Evolutionary conservation across 2,329 filamentous ascomycete species (phyloP), one percentile per base, ranked within the genome.

Genomic region (Diaporthe sp.): DNA sequence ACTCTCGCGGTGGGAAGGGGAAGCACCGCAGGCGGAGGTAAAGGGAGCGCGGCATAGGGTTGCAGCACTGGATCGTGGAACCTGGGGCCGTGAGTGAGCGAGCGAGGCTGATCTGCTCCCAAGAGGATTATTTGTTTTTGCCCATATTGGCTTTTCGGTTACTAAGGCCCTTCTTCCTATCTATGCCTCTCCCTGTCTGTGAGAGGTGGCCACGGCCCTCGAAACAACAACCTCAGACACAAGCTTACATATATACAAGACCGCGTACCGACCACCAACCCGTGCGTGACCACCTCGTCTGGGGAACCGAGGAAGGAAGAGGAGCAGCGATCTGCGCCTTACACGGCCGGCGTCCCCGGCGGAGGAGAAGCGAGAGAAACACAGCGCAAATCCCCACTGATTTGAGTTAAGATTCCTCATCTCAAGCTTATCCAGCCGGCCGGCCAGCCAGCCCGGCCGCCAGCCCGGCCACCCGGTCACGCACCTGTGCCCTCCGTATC

Each of bases 21-120:
- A 79, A 79, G 76, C 65, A 69, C 65, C 49, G 49, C 17, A 79
- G 78, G 78, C 78, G 85, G 84, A 77, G 85, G 85, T 81, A 84
- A 79, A 49, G 17, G 22, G 34, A 61, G 34, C n/a, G 2, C 5
- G 7, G 9, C n/a, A 49, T 1, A 67, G 28, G 28, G 42, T 37
- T n/a, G 17, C 42, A 51, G 31, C 13, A 12, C 42, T 22, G 42
- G 31, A 53, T 53, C n/a, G 62, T n/a, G 28, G 37, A 51, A 22
- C 61, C 19, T 9, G 44, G 31, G 62, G 44, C 28, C 25, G 51
- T 5, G 13, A 28, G 42, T 28, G 42, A 34, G 19, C n/a, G 37
- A 62, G 37, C 37, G n/a, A 53, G 46, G 62, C 65, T 68, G 65
- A n/a, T 37, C 13, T 22, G 19, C 46, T 68, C 65, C 46, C 19